Evolutionary conservation across 768 basidiomycete genomes (phyloP).

Genomic region (Phylloporus rhodoxanthus): DNA sequence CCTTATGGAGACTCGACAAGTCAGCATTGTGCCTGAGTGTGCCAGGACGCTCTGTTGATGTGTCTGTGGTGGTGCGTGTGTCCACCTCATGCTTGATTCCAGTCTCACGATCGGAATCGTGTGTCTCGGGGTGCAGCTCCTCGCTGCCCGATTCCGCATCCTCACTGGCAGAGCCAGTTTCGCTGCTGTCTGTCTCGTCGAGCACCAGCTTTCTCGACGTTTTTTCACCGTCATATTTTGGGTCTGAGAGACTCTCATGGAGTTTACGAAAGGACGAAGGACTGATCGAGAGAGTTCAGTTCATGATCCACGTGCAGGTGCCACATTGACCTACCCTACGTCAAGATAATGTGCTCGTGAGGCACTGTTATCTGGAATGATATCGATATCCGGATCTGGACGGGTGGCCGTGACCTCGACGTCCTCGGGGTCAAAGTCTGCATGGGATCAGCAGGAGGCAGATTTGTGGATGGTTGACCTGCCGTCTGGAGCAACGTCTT

Average conservation of each 20-base stretch:
- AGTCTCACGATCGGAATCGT: conserved; percentile 10
- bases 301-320: background rate
- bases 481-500: conserved; percentile 68
- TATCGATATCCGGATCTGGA: conserved; percentile 31
- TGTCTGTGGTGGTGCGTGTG: conserved; percentile 8
- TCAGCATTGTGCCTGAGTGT: conserved; percentile 30
- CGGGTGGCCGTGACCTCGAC: conserved; percentile 41
- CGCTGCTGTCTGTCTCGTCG: conserved; percentile 28
- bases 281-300: conserved; percentile 32
- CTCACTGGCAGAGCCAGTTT: conserved; percentile 6
- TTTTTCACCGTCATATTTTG: conserved; percentile 72
- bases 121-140: conserved; percentile 3
- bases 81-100: conserved; percentile 9
- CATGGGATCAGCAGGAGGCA: conserved; percentile 5
- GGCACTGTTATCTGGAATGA: conserved; percentile 29
- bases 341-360: conserved; percentile 77
- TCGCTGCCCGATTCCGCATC: conserved; percentile 19
- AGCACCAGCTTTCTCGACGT: conserved; percentile 55
- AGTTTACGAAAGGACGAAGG: conserved; percentile 64
- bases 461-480: conserved; percentile 20
- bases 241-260: conserved; percentile 61
- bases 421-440: conserved; percentile 77
- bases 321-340: conserved; percentile 57
- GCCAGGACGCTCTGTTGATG: conserved; percentile 8
- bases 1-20: conserved; percentile 48